Percentiles rank a stretch among this genome's conserved stretches.
phyloP scores from a whole-genome alignment of 2,329 filamentous ascomycete genomes.

The Fusarium albosuccineum region DNA sequence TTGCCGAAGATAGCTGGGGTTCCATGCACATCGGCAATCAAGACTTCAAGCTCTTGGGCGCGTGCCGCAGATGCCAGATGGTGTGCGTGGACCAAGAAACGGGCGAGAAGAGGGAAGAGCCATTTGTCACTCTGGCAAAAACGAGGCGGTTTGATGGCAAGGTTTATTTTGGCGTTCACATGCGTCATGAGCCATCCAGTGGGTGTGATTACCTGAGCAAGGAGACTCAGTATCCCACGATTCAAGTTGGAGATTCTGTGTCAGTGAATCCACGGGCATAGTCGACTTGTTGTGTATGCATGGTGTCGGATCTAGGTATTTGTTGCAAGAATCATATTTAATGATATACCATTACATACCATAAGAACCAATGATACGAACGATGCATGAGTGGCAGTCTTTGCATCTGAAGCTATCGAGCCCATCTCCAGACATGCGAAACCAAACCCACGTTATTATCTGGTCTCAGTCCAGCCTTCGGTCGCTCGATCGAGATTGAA shows the following conservation, averaged over 20 bases:
- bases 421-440: not conserved
- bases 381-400: not conserved
- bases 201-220: slow-evolving; percentile 15
- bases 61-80: slow-evolving; percentile 94
- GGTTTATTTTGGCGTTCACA: slow-evolving; percentile 90
- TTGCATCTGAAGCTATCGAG: no score
- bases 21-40: slow-evolving; percentile 74
- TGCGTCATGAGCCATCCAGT: slow-evolving; percentile 61
- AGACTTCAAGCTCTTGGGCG: slow-evolving; percentile 79
- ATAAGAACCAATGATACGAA: not conserved
- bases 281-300: not conserved
- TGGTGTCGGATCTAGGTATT: not conserved
- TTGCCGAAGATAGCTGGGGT: slow-evolving; percentile 85
- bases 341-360: not conserved
- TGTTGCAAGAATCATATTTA: slow-evolving; percentile 3
- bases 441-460: slow-evolving; percentile 10
- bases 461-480: slow-evolving; percentile 40
- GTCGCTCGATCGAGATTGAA: slow-evolving; percentile 76
- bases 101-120: slow-evolving; percentile 82
- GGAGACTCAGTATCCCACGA: slow-evolving; percentile 53
- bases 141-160: slow-evolving; percentile 86
- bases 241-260: slow-evolving; percentile 64
- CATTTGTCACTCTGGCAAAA: slow-evolving; percentile 89
- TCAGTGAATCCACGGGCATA: slow-evolving; percentile 35
- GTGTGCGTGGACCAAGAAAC: slow-evolving; percentile 92